These are phyloP conservation scores for Amaranthus tricolor DNA, from an alignment of 179 eudicot genomes.

Conservation along the genomic window DNA sequence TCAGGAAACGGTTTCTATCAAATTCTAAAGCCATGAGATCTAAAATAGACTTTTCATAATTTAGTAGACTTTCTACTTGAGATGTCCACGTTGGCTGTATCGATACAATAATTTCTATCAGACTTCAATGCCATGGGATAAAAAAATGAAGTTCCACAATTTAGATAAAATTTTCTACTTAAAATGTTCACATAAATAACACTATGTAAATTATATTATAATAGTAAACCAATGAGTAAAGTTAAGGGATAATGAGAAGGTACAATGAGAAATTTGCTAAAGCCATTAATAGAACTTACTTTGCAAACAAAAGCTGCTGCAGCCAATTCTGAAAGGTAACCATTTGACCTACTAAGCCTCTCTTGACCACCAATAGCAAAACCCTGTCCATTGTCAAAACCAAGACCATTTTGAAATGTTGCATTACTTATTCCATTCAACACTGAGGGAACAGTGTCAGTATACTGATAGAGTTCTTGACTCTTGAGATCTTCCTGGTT, in stretches of 20 bases:
- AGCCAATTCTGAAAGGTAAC: slow-evolving; percentile 93
- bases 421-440: slow-evolving; percentile 51
- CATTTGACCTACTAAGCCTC: slow-evolving; percentile 68
- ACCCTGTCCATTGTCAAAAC: slow-evolving; percentile 88
- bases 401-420: slow-evolving; percentile 91
- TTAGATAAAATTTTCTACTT: not conserved
- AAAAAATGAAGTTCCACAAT: too few relatives aligned
- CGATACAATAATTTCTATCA: not conserved
- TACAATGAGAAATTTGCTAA: not conserved
- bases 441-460: slow-evolving; percentile 33
- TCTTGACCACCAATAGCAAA: slow-evolving; percentile 98
- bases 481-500: slow-evolving; percentile 51
- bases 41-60: too few relatives aligned
- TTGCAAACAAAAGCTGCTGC: slow-evolving; percentile 99
- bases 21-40: not conserved
- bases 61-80: not conserved
- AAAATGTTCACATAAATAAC: not conserved
- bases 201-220: too few relatives aligned
- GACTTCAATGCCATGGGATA: not conserved
- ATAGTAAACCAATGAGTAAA: not conserved
- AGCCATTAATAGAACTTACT: slow-evolving; percentile 45
- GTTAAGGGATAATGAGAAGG: not conserved
- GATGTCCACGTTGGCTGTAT: not conserved
- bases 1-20: not conserved
- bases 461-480: slow-evolving; percentile 34